Base-by-base conservation (phyloP, 805 yeast species). In the Ogataea paraovalis region DNA sequence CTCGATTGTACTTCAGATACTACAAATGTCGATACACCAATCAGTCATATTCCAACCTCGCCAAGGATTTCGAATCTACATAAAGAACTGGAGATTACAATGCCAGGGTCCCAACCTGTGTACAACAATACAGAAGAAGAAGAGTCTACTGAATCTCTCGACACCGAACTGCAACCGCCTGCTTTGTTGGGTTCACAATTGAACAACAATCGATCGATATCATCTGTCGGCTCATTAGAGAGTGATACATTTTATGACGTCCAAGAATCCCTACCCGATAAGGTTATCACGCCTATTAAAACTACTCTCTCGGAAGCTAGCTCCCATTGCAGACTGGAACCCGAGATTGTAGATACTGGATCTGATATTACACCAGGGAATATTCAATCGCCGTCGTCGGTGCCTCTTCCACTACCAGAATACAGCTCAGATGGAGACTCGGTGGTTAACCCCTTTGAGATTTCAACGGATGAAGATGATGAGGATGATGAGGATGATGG, bases 211-310 rank as follows among this genome's bases (percentile, higher is more conserved):
- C 14, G n/a, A 6, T 30, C 43, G 8, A 19, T 5, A 8, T 34
- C 28, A 14, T 43, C 45, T 6, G 14, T 19, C 9, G 20, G 14
- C 4, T 37, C 41, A 9, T n/a, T 9, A 14, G 45, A 43, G 20
- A 28, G 37, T 20, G 45, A 43, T 10, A 8, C 10, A 13, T 43
- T 43, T 19, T 54, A 45, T 43, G 57, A 54, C 37, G 55, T 51
- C 14, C 23, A 36, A 37, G 45, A 43, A 28, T 7, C 41, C 3
- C 21, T n/a, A n/a, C 8, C 34, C 4, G 16, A 14, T 14, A 33
- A 14, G 28, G 18, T 4, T 12, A 20, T 37, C 16, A 4, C 39
- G 1, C 18, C 18, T 5, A 30, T 14, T 12, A 14, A 30, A 12
- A 30, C 34, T 7, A 9, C 6, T 14, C 13, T 4, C 12, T 23